These are phyloP conservation scores for Nannochloropsis gaditana DNA, from an alignment of 108 stramenopile genomes.

Conservation along the genomic window DNA sequence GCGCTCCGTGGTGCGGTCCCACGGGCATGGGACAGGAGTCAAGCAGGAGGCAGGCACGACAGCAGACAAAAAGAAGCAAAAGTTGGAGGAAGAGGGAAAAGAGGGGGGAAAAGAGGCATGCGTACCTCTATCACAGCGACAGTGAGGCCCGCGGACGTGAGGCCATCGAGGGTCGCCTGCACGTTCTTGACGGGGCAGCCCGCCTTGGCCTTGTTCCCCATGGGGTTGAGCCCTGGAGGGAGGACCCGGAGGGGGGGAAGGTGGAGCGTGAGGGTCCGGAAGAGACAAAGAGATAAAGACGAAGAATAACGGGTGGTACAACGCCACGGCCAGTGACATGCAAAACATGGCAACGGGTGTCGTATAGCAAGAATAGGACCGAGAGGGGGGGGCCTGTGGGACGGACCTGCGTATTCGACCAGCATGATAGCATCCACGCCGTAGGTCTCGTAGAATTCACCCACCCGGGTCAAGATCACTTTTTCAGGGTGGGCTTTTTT, in stretches of 20 bases:
- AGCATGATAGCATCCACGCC: constrained; percentile 88
- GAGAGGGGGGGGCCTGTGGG: not conserved
- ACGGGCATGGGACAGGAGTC: not conserved
- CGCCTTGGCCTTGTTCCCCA: constrained; percentile 80
- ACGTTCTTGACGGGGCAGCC: constrained; percentile 84
- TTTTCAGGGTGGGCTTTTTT: constrained; percentile 53
- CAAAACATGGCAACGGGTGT: not conserved
- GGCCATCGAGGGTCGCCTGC: constrained; percentile 74
- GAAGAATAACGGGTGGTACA: not conserved
- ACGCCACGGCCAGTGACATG: not conserved
- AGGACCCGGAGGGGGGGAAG: not conserved
- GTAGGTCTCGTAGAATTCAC: constrained; percentile 94
- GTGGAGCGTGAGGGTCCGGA: not conserved
- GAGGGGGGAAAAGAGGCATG: not conserved
- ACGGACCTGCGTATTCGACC: constrained; percentile 70
- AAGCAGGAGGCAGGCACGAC: not conserved
- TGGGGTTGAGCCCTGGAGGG: constrained; percentile 70
- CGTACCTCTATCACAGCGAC: constrained; percentile 85
- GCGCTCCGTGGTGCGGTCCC: no score
- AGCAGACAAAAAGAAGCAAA: not conserved
- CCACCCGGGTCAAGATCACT: constrained; percentile 67
- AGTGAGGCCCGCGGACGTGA: constrained; percentile 71
- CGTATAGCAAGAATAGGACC: not conserved
- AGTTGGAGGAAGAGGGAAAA: not conserved
- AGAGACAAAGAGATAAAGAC: not conserved